phyloP scores from a whole-genome alignment of 495 filamentous ascomycete genomes.

The Sporormia fimetaria region DNA sequence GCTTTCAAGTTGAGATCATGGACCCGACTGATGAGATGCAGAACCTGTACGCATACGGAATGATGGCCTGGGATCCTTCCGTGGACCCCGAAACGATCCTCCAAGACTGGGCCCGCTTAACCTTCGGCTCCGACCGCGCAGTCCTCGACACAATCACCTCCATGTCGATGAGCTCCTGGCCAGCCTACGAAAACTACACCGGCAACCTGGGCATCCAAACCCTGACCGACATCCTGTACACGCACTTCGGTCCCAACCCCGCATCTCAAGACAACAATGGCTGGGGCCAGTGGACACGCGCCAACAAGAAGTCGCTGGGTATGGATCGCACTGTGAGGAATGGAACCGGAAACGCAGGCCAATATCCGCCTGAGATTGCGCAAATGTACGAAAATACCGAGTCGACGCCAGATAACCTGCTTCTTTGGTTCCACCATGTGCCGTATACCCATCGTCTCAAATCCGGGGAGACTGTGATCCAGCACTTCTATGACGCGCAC shows the following conservation, averaged over 20 bases:
- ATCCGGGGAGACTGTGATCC: constrained; percentile 58
- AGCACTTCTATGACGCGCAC: constrained; percentile 66
- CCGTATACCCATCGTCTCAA: constrained; percentile 53
- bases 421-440: constrained; percentile 71
- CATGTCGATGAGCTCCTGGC: constrained; percentile 60
- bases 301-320: constrained; percentile 46
- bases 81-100: constrained; percentile 40
- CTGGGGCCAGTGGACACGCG: constrained; percentile 65
- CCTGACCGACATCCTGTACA: constrained; percentile 53
- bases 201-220: constrained; percentile 64
- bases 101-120: constrained; percentile 55
- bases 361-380: constrained; percentile 53
- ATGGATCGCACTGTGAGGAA: constrained; percentile 62
- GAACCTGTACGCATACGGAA: constrained; percentile 61
- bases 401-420: constrained; percentile 56
- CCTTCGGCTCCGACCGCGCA: constrained; percentile 43
- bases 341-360: constrained; percentile 53
- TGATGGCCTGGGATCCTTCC: constrained; percentile 50
- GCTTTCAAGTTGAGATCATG: too few relatives aligned
- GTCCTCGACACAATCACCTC: constrained; percentile 49
- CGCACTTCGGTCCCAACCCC: constrained; percentile 58
- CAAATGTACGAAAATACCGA: constrained; percentile 46
- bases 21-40: constrained; percentile 5
- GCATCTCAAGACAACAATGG: constrained; percentile 55
- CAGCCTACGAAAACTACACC: constrained; percentile 57